phyloP scores from a whole-genome alignment of 1,284 basidiomycete species.

The Pseudozyma sp. region DNA sequence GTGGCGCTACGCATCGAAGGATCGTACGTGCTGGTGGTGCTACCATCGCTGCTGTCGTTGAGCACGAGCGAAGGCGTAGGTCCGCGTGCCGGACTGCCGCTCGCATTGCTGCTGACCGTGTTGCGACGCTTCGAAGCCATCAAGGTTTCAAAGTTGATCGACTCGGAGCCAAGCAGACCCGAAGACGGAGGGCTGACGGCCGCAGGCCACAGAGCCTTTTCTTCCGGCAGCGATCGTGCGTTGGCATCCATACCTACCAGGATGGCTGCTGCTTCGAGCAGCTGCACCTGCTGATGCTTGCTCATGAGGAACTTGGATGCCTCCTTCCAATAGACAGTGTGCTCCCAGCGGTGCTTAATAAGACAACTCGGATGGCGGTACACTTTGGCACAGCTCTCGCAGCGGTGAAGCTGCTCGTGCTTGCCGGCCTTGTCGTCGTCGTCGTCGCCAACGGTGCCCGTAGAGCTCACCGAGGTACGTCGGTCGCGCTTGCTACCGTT shows the following conservation, averaged over 20 bases:
- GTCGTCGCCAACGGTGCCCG: constrained; percentile 73
- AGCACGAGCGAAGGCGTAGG: constrained; percentile 36
- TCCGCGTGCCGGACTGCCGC: constrained; percentile 44
- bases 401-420: constrained; percentile 77
- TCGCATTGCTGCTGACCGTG: constrained; percentile 39
- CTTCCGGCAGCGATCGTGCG: constrained; percentile 83
- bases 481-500: constrained; percentile 60
- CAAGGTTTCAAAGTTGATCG: constrained; percentile 68
- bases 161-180: constrained; percentile 70
- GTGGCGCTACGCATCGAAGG: constrained; percentile 42
- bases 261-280: constrained; percentile 96
- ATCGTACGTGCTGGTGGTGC: constrained; percentile 48
- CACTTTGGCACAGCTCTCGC: constrained; percentile 82
- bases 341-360: constrained; percentile 97
- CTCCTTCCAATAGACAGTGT: constrained; percentile 95
- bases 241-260: constrained; percentile 75
- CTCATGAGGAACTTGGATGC: constrained; percentile 91
- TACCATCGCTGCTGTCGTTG: constrained; percentile 53
- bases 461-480: constrained; percentile 67
- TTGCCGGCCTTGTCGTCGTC: constrained; percentile 70
- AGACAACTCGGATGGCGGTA: constrained; percentile 94
- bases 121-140: constrained; percentile 62
- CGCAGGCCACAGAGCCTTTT: constrained; percentile 79
- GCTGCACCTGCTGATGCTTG: constrained; percentile 97
- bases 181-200: constrained; percentile 72